These are phyloP conservation scores for Clathrospora elynae DNA, from an alignment of 2,329 filamentous ascomycete genomes.

Conservation along the genomic window DNA sequence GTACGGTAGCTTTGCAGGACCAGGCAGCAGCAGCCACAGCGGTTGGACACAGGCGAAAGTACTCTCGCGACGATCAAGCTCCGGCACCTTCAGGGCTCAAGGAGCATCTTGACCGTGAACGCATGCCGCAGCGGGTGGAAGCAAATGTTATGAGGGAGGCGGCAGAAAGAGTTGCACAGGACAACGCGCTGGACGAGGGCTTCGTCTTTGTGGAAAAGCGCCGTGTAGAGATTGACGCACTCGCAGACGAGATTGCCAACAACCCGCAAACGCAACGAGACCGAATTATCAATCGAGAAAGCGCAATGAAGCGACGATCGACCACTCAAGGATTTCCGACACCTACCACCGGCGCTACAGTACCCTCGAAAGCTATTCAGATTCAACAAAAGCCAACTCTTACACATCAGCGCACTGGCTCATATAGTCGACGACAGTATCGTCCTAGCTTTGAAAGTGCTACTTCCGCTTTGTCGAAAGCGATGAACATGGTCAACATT, in stretches of 20 bases:
- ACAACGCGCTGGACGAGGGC: conserved; percentile 87
- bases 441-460: conserved; percentile 74
- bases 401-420: conserved; percentile 72
- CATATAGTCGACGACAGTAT: conserved; percentile 79
- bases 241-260: conserved; percentile 91
- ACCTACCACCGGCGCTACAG: conserved; percentile 71
- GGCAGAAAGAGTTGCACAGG: conserved; percentile 74
- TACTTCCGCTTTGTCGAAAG: conserved; percentile 91
- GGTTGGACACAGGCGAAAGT: conserved; percentile 66
- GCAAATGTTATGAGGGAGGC: conserved; percentile 52
- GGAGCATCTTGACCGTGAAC: conserved; percentile 53
- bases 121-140: conserved; percentile 48
- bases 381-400: conserved; percentile 68
- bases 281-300: conserved; percentile 58
- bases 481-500: conserved; percentile 88
- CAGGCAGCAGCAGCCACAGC: conserved; percentile 41
- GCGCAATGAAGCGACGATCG: conserved; percentile 72
- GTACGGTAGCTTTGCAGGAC: conserved; percentile 47
- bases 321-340: conserved; percentile 76
- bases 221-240: conserved; percentile 93
- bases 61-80: conserved; percentile 55
- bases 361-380: conserved; percentile 75
- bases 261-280: conserved; percentile 66
- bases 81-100: conserved; percentile 55
- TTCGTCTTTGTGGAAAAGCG: conserved; percentile 96